Percentiles rank a stretch among this genome's conserved stretches.
These are phyloP conservation scores for Cladosporium austrohemisphaericum DNA, from an alignment of 2,329 filamentous ascomycete species.

Conservation along the genomic window DNA sequence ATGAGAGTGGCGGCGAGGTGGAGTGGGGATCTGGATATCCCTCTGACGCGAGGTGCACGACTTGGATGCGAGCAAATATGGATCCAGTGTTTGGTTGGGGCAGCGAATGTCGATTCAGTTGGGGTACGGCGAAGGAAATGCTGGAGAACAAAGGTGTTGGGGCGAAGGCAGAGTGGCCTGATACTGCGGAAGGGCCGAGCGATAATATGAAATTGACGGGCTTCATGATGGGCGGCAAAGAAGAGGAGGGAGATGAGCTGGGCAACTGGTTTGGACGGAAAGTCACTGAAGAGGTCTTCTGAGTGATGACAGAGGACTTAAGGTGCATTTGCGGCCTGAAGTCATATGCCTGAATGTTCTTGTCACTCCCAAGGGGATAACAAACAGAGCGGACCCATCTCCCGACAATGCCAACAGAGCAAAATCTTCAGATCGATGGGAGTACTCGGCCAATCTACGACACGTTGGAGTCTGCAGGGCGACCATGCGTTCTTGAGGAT, in stretches of 20 bases:
- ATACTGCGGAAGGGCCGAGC: constrained; percentile 62
- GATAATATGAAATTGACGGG: constrained; percentile 67
- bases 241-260: constrained; percentile 60
- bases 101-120: constrained; percentile 86
- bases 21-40: constrained; percentile 92
- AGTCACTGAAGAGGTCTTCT: constrained; percentile 69
- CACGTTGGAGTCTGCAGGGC: no score
- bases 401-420: no score
- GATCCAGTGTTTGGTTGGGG: constrained; percentile 96
- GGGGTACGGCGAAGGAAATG: constrained; percentile 93
- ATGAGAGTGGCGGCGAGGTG: constrained; percentile 31
- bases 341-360: no score
- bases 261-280: constrained; percentile 77
- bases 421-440: no score
- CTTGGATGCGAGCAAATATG: constrained; percentile 82
- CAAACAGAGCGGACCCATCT: no score
- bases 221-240: constrained; percentile 58
- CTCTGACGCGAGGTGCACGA: constrained; percentile 73
- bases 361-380: no score
- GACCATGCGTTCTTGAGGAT: no score
- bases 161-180: constrained; percentile 76
- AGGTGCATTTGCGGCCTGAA: no score
- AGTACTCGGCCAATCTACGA: no score
- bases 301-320: no score
- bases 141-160: constrained; percentile 70